phyloP scores from a whole-genome alignment of 768 basidiomycete species.

The Strobilomyces confusus region DNA sequence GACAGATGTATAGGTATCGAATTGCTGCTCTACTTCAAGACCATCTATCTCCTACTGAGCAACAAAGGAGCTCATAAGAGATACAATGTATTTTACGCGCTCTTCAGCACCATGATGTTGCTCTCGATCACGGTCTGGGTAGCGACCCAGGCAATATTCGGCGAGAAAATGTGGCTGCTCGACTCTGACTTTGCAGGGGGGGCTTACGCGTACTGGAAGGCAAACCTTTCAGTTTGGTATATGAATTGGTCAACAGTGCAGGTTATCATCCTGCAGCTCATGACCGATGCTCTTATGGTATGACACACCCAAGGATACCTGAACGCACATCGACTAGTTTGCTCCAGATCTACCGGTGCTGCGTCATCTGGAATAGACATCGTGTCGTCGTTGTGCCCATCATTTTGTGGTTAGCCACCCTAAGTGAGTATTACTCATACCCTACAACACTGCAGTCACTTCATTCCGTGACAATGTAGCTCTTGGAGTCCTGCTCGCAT shows the following conservation, averaged over 20 bases:
- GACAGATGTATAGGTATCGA: background rate
- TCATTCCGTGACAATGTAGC: background rate
- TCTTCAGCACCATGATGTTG: background rate
- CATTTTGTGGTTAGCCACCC: background rate
- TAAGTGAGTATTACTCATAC: background rate
- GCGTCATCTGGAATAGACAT: background rate
- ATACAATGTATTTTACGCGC: background rate
- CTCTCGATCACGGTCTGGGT: background rate
- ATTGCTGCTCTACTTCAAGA: background rate
- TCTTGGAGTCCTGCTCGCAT: background rate
- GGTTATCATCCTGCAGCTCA: background rate
- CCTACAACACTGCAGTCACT: background rate
- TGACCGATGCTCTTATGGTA: background rate
- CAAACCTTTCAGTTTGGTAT: background rate
- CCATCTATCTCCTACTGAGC: background rate
- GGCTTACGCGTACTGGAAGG: background rate
- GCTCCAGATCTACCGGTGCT: background rate
- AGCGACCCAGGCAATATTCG: background rate
- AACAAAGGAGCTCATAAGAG: background rate
- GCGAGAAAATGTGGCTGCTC: background rate
- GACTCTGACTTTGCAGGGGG: too few species aligned
- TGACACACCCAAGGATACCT: background rate
- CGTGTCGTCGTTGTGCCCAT: background rate
- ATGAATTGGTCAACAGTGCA: background rate
- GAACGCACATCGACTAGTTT: background rate